Conservation (phyloP, 139 green algal genomes). For the Desmodesmus armatus region DNA sequence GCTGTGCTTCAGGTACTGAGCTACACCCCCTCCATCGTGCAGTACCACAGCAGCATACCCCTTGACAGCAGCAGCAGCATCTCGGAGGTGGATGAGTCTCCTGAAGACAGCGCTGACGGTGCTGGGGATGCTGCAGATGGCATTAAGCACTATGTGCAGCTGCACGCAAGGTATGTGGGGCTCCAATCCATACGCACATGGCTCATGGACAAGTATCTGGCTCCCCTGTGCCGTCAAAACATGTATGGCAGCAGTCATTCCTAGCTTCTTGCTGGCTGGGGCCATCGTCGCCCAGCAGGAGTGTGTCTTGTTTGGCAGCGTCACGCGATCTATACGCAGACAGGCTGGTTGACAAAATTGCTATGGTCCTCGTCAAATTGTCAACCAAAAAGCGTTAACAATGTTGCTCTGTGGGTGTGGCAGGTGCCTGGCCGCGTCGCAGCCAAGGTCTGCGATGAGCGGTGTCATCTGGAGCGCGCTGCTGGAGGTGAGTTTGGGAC, state of each 20-base stretch:
- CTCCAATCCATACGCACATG: no score
- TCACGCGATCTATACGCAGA: not conserved
- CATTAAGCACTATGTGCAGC: not conserved
- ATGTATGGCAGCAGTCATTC: not conserved
- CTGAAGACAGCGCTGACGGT: not conserved
- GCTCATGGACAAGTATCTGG: no score
- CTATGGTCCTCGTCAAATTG: not conserved
- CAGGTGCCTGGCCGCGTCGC: not conserved
- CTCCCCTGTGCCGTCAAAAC: not conserved
- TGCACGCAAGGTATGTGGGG: no score
- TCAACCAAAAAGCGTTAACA: not conserved
- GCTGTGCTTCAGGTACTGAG: not conserved
- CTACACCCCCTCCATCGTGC: not conserved
- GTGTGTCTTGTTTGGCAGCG: no score
- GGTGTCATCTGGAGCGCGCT: not conserved
- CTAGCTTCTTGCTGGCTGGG: not conserved
- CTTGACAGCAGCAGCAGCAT: conserved; percentile 33
- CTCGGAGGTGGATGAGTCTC: no score
- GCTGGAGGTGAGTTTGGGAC: not conserved
- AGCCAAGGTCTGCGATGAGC: not conserved
- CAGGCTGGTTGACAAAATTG: not conserved
- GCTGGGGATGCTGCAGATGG: not conserved
- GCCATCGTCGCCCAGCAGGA: no score
- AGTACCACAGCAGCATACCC: not conserved
- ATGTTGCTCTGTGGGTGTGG: not conserved